phyloP scores from a whole-genome alignment of 1,284 basidiomycete genomes.

The Sporisorium exsertum region DNA sequence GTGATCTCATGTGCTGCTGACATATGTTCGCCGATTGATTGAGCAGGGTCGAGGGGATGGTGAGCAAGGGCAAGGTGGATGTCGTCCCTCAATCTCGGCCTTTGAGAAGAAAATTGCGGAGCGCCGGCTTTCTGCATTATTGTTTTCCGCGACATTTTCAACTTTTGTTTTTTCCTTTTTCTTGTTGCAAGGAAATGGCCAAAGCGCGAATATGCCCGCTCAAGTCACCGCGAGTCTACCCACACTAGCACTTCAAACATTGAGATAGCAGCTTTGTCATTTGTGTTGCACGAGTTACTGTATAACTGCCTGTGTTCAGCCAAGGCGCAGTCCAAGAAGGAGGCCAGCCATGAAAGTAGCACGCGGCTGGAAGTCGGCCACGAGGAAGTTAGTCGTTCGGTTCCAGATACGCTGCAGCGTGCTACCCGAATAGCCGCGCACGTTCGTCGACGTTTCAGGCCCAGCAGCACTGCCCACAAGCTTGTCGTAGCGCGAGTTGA shows the following conservation, averaged over 20 bases:
- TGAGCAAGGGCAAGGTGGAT: neutral
- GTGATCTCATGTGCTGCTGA: slow-evolving; percentile 43
- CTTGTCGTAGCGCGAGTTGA: slow-evolving; percentile 76
- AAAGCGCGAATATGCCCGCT: slow-evolving; percentile 14
- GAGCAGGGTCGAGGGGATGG: neutral
- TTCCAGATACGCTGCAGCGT: slow-evolving; percentile 74
- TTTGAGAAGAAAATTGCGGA: slow-evolving; percentile 21
- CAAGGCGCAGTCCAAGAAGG: slow-evolving; percentile 72
- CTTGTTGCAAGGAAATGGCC: neutral
- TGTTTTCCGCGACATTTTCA: slow-evolving; percentile 9
- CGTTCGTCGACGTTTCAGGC: slow-evolving; percentile 70
- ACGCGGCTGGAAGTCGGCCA: slow-evolving; percentile 86
- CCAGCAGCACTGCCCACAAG: slow-evolving; percentile 78
- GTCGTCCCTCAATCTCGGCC: slow-evolving; percentile 13
- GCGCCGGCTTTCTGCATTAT: slow-evolving; percentile 4
- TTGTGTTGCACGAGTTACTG: neutral
- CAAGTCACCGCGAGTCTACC: slow-evolving; percentile 20
- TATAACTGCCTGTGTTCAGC: slow-evolving; percentile 67
- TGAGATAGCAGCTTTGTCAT: neutral
- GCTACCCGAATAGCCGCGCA: slow-evolving; percentile 71
- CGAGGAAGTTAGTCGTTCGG: slow-evolving; percentile 85
- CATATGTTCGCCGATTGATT: slow-evolving; percentile 8
- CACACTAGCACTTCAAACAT: neutral
- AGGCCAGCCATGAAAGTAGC: slow-evolving; percentile 73
- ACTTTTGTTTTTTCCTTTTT: neutral